Base-by-base conservation (phyloP, 2,329 filamentous ascomycete species). In the Dendryphion nanum region DNA sequence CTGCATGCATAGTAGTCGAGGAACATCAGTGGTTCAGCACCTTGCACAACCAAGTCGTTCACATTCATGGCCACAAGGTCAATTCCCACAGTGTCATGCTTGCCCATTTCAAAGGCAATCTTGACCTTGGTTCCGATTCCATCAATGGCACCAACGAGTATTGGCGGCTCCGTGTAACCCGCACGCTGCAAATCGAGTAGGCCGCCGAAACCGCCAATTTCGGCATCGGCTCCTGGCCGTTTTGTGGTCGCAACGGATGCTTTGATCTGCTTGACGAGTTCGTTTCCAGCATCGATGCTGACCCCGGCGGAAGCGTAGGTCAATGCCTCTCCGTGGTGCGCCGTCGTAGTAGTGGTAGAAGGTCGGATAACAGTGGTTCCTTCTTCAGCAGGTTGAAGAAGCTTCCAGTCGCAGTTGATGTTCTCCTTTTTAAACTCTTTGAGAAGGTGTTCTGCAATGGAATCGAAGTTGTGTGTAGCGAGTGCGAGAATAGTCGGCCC, bases 61-160 rank as follows among this genome's bases (percentile, higher is more conserved):
- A 97, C 93, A 66, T 96, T 97, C 91, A 97, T 97, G 51, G 93
- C 93, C 4, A 98, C 93, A 23, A 98, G 79, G 63, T 98, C 93
- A 54, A 98, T 89, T 44, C 93, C 93, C 8, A 98, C 91, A 3
- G 90, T 95, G 66, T 91, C 83, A 69, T 96, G 93, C 70, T 94
- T 89, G 54, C 82, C 78, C 72, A 94, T 86, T 10, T 82, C 80
- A 63, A 96, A 91, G 0, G 93, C 93, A 57, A 98, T 88, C 77
- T 94, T 94, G 55, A 97, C 83, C 73, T 97, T 97, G 33, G 91
- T 97, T 42, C 91, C 93, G 24, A 97, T 89, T 36, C 93, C 93
- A 61, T 98, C 93, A 48, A 96, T 97, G 43, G 89, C 90, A 38
- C 87, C 87, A n/a, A 97, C 88, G 18, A 97, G 71, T 40, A 90